A percentile compares a stretch with the other conserved stretches of the same genome.
Conservation (phyloP, 768 basidiomycete species). For the Suillus paluster region DNA sequence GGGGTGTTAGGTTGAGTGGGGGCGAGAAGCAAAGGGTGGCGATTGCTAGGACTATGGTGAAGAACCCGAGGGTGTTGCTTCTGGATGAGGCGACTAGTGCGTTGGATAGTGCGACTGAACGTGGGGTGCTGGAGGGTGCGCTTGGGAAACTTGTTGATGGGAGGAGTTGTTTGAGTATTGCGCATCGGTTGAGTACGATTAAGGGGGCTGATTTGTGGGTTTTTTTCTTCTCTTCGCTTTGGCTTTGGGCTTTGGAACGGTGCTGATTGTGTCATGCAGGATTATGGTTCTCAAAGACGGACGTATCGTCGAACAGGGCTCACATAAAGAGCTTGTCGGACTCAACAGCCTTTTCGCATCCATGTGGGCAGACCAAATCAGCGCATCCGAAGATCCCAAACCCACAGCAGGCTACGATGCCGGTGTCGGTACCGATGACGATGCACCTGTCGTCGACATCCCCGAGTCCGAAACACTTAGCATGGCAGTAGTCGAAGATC, state of each 20-base stretch:
- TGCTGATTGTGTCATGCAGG: constrained; percentile 41
- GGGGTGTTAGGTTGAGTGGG: constrained; percentile 82
- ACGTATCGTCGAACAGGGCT: constrained; percentile 81
- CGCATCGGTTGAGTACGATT: constrained; percentile 44
- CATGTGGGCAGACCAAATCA: constrained; percentile 90
- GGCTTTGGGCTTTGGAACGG: background rate
- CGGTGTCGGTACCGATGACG: constrained; percentile 2
- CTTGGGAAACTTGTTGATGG: constrained; percentile 13
- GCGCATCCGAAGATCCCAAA: constrained; percentile 43
- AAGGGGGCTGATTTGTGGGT: constrained; percentile 66
- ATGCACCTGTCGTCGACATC: constrained; percentile 23
- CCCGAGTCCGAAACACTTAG: constrained; percentile 23
- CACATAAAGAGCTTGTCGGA: constrained; percentile 76
- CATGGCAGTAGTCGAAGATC: constrained; percentile 25
- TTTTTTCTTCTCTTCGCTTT: background rate
- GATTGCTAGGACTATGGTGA: constrained; percentile 84
- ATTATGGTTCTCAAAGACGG: constrained; percentile 94
- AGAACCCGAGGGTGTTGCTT: constrained; percentile 83
- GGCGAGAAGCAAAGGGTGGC: constrained; percentile 92
- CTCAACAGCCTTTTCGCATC: constrained; percentile 74
- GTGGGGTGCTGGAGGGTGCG: constrained; percentile 77
- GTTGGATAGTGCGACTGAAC: constrained; percentile 88
- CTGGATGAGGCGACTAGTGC: constrained; percentile 83
- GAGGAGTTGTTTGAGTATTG: constrained; percentile 35
- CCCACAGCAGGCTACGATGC: constrained; percentile 30